Evolutionary conservation across 352 stramenopile genomes (phyloP).

Genomic region (Pythium coloratum): DNA sequence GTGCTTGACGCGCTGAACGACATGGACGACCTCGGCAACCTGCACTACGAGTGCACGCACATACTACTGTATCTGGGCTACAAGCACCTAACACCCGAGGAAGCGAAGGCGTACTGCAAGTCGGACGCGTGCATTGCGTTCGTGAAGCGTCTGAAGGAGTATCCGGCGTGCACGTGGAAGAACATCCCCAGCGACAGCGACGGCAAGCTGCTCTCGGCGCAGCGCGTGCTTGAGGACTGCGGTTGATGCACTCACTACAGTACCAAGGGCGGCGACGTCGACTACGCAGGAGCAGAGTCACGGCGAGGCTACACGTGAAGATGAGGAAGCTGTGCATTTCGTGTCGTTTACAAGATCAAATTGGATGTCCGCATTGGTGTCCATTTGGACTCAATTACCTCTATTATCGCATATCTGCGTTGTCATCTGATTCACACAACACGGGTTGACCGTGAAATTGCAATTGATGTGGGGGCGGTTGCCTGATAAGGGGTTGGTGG

Average conservation of each 20-base stretch:
- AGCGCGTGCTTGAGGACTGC: constrained; percentile 53
- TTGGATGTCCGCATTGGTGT: neutral
- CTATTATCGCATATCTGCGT: constrained; percentile 7
- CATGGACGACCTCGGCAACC: constrained; percentile 9
- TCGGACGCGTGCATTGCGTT: constrained; percentile 32
- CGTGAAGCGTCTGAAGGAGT: constrained; percentile 30
- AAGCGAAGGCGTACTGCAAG: constrained; percentile 45
- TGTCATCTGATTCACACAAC: neutral
- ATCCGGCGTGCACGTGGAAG: constrained; percentile 45
- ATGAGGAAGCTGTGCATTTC: too few relatives aligned
- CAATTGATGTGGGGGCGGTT: neutral
- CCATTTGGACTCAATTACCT: constrained; percentile 5
- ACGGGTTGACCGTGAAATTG: constrained; percentile 5
- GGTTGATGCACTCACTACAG: neutral
- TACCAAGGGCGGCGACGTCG: too few relatives aligned
- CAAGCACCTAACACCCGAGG: constrained; percentile 33
- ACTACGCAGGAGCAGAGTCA: too few relatives aligned
- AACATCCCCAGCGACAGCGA: constrained; percentile 34
- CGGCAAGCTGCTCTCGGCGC: constrained; percentile 37
- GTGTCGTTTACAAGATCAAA: neutral
- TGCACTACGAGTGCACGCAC: constrained; percentile 27
- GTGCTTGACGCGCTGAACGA: constrained; percentile 8
- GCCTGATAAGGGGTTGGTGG: neutral
- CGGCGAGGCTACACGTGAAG: too few relatives aligned
- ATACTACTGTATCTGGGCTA: constrained; percentile 39